A percentile compares a stretch with the other conserved stretches of the same genome.
phyloP scores from a whole-genome alignment of 495 filamentous ascomycete genomes.

The Stereocaulon alpinum region DNA sequence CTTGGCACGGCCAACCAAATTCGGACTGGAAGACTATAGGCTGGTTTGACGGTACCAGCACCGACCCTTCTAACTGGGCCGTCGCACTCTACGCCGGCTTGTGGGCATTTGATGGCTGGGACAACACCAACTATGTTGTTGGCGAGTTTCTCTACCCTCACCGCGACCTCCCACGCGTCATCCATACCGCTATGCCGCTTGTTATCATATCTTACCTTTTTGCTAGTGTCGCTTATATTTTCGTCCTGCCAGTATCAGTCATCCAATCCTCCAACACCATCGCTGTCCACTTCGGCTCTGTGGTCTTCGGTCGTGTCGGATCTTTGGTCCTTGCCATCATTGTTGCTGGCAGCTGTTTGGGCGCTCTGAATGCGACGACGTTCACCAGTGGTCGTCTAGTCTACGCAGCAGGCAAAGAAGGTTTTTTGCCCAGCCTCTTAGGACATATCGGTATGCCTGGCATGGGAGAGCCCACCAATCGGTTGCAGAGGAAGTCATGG shows the following conservation, averaged over 20 bases:
- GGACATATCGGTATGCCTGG: constrained; percentile 68
- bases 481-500: constrained; percentile 49
- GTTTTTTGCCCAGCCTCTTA: constrained; percentile 78
- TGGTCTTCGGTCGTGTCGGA: constrained; percentile 79
- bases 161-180: constrained; percentile 85
- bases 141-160: constrained; percentile 89
- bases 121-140: constrained; percentile 96
- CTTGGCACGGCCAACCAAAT: constrained; percentile 62
- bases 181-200: constrained; percentile 92
- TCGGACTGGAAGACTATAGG: constrained; percentile 75
- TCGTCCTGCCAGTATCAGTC: constrained; percentile 71
- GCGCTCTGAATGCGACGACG: constrained; percentile 85
- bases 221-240: constrained; percentile 86
- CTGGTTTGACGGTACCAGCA: constrained; percentile 83
- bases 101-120: constrained; percentile 98
- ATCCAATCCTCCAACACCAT: constrained; percentile 86
- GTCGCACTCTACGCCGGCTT: constrained; percentile 91
- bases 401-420: constrained; percentile 91
- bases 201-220: constrained; percentile 86
- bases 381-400: constrained; percentile 89
- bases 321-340: constrained; percentile 79
- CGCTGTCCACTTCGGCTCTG: constrained; percentile 82
- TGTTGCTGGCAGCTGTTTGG: constrained; percentile 80
- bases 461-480: constrained; percentile 27
- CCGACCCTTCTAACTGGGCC: constrained; percentile 72